These are phyloP conservation scores for Incumbomyces lentus DNA, from an alignment of 2,329 filamentous ascomycete genomes.

Conservation along the genomic window DNA sequence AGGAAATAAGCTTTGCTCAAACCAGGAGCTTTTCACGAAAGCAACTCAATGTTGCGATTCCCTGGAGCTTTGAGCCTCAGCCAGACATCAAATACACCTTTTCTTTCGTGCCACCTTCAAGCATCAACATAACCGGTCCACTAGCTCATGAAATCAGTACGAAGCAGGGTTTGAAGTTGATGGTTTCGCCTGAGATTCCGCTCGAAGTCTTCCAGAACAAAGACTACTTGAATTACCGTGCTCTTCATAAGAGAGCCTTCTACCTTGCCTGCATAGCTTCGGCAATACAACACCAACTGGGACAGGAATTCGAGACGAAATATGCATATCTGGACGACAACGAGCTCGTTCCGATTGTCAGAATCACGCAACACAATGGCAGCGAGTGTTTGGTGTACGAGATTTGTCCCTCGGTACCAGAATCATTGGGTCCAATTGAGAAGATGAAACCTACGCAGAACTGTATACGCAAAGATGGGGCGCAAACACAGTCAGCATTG, in stretches of 20 bases:
- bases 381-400: constrained; percentile 33
- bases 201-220: constrained; percentile 74
- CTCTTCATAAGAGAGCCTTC: constrained; percentile 89
- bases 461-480: constrained; percentile 53
- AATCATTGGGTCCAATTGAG: constrained; percentile 56
- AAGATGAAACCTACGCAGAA: constrained; percentile 63
- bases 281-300: constrained; percentile 51
- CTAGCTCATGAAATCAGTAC: constrained; percentile 65
- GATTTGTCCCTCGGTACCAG: constrained; percentile 64
- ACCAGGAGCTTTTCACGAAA: constrained; percentile 59
- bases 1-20: constrained; percentile 47
- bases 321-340: constrained; percentile 66
- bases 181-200: constrained; percentile 84
- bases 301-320: constrained; percentile 44
- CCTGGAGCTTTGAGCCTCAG: constrained; percentile 67
- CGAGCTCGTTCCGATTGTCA: constrained; percentile 59
- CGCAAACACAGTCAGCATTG: constrained; percentile 10
- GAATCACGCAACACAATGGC: constrained; percentile 28
- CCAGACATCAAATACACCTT: constrained; percentile 74
- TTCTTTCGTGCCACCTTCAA: constrained; percentile 61
- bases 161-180: constrained; percentile 49
- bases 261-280: constrained; percentile 75
- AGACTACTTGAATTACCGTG: constrained; percentile 84
- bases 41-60: constrained; percentile 64
- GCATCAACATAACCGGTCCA: constrained; percentile 81